These are phyloP conservation scores for Colletotrichum chrysophilum DNA, from an alignment of 2,329 filamentous ascomycete species.

Conservation along the genomic window DNA sequence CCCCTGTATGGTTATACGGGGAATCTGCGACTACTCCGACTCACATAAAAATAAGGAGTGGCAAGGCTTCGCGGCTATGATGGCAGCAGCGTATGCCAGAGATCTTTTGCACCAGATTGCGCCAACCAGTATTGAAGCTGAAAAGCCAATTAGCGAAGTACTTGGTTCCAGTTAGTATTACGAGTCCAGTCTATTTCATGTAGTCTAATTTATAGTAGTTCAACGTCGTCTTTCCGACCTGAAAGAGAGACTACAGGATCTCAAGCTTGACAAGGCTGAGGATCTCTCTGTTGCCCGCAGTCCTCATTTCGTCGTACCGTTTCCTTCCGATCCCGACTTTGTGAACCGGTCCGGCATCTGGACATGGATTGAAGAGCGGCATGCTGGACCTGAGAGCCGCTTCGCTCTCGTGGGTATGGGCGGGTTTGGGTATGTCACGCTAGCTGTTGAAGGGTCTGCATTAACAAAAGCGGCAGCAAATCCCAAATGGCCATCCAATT, in stretches of 20 bases:
- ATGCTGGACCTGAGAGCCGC: not conserved
- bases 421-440: no score
- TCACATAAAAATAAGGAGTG: conserved; percentile 42
- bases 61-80: conserved; percentile 39
- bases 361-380: conserved; percentile 2
- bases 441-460: no score
- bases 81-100: conserved; percentile 34
- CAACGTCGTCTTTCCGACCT: not conserved
- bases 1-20: conserved; percentile 40
- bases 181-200: not conserved
- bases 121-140: not conserved
- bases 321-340: conserved; percentile 20
- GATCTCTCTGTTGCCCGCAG: not conserved
- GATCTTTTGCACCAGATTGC: not conserved
- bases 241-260: not conserved
- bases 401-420: conserved; percentile 19
- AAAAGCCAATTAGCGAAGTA: not conserved
- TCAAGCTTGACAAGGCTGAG: not conserved
- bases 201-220: not conserved
- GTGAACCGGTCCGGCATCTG: conserved; percentile 4
- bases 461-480: no score
- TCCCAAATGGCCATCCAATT: conserved; percentile 24
- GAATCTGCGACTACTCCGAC: conserved; percentile 47
- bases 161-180: not conserved
- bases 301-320: conserved; percentile 14